Percentiles rank a stretch among this genome's conserved stretches.
phyloP scores from a whole-genome alignment of 352 stramenopile genomes.

The Plasmopara viticola region DNA sequence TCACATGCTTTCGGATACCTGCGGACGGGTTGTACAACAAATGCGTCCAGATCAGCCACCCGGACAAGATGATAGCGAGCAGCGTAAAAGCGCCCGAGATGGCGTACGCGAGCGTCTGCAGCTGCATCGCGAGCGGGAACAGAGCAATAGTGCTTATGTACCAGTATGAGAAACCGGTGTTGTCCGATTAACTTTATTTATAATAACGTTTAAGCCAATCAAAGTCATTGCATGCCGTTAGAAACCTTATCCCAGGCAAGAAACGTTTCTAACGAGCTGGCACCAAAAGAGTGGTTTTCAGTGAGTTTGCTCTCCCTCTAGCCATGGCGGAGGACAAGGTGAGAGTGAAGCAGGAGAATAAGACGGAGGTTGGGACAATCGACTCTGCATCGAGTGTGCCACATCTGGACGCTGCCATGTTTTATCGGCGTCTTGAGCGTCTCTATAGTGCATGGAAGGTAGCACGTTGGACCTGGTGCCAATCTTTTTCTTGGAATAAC shows the following conservation, averaged over 20 bases:
- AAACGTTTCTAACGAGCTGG: slow-evolving; percentile 4
- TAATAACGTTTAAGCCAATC: too few species aligned
- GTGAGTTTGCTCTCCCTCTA: neutral
- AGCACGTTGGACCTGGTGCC: neutral
- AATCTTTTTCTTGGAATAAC: neutral
- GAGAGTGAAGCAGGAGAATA: slow-evolving; percentile 23
- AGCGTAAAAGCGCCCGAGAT: slow-evolving; percentile 86
- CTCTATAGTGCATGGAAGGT: slow-evolving; percentile 70
- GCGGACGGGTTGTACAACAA: slow-evolving; percentile 79
- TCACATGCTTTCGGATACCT: slow-evolving; percentile 86
- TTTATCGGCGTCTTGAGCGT: slow-evolving; percentile 75
- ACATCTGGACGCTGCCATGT: slow-evolving; percentile 54
- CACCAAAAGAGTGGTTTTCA: too few species aligned
- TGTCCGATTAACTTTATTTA: too few species aligned
- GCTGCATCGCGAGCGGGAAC: slow-evolving; percentile 43
- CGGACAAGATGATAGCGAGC: slow-evolving; percentile 72
- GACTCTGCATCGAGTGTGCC: slow-evolving; percentile 19
- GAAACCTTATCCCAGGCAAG: neutral
- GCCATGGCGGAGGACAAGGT: slow-evolving; percentile 10
- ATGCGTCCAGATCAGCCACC: slow-evolving; percentile 87
- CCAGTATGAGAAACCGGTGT: neutral
- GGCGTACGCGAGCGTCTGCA: slow-evolving; percentile 83
- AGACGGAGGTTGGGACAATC: slow-evolving; percentile 31
- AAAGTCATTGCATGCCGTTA: too few species aligned
- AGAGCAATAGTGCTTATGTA: too few species aligned